Evolutionary conservation across 805 yeast genomes (phyloP), one percentile per base, ranked within the genome.

Genomic region (Vanderwaltozyma yarrowii): DNA sequence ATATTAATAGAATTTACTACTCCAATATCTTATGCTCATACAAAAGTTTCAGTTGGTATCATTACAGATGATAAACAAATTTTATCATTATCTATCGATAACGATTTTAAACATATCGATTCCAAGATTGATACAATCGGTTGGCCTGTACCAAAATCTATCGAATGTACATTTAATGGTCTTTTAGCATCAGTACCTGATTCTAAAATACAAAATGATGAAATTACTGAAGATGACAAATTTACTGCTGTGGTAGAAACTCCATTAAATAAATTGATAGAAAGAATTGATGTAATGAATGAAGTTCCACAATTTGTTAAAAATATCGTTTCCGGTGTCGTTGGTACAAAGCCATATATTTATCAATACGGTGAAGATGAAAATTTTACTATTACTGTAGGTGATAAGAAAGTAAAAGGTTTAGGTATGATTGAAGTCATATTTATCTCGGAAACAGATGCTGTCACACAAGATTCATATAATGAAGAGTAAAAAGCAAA

Each of bases 221-320:
- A 33, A 15, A 32, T 40, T 7, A 23, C 55, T 15, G 45, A 58
- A 23, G 58, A 54, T 17, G 62, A 62, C 39, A 46, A 51, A 31
- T 67, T 71, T 19, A 64, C 60, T 33, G 81, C 74, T 33, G 60
- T 56, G 10, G 74, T 82, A 16, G 56, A 51, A 30, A 96, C 95
- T 44, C 64, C 69, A 17, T 70, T 89, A 48, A 58, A 59, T 14
- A 66, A 70, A 33, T 63, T 84, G 43, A 76, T 85, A 37, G 96
- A 86, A 66, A 78, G 97, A 58, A 88, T 92, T 41, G 98, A 92
- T 63, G 97, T 92, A 42, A 87, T 92, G 96, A 84, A 87, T 36
- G 97, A 92, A 65, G 80, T 92, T 42, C 98, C 98, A 20, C 79
- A 76, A 45, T 87, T 92, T 62, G 94, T 92, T 49, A 92, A 89